Percentiles rank a stretch among this genome's conserved stretches.
These are phyloP conservation scores for Diaporthe sp. DNA, from an alignment of 2,329 filamentous ascomycete genomes.

Conservation along the genomic window DNA sequence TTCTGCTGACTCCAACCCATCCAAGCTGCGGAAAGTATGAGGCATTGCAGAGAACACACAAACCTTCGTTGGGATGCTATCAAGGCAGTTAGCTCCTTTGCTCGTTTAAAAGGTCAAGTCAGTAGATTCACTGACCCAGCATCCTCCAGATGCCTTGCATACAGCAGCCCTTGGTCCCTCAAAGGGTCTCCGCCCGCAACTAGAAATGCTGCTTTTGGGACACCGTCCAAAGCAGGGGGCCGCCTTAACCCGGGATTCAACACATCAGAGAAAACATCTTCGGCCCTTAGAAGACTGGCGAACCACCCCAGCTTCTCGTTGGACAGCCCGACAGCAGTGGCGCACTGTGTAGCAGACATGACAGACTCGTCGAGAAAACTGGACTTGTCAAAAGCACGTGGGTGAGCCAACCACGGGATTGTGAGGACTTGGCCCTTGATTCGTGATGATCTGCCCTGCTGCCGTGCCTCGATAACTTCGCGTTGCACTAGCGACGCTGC, in stretches of 20 bases:
- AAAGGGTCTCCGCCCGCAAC: not conserved
- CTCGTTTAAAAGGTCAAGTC: not conserved
- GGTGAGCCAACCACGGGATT: not conserved
- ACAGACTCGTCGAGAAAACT: not conserved
- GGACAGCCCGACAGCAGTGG: not conserved
- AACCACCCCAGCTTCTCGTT: not conserved
- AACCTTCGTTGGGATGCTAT: not conserved
- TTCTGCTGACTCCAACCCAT: slow-evolving; percentile 5
- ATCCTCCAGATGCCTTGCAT: not conserved
- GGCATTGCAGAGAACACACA: not conserved
- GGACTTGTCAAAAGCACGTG: not conserved
- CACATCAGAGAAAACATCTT: not conserved
- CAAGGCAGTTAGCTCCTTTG: not conserved
- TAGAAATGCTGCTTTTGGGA: not conserved
- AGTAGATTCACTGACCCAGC: not conserved
- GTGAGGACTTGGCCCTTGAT: not conserved
- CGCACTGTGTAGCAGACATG: not conserved
- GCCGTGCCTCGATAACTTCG: not conserved
- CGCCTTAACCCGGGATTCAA: not conserved
- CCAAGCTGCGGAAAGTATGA: not conserved
- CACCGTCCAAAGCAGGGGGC: not conserved
- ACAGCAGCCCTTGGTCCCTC: not conserved
- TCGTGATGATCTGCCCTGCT: not conserved
- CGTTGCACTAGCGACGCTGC: not conserved
- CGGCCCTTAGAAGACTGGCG: not conserved